Conservation (phyloP, 768 basidiomycete species). For the Amanita rubescens region DNA sequence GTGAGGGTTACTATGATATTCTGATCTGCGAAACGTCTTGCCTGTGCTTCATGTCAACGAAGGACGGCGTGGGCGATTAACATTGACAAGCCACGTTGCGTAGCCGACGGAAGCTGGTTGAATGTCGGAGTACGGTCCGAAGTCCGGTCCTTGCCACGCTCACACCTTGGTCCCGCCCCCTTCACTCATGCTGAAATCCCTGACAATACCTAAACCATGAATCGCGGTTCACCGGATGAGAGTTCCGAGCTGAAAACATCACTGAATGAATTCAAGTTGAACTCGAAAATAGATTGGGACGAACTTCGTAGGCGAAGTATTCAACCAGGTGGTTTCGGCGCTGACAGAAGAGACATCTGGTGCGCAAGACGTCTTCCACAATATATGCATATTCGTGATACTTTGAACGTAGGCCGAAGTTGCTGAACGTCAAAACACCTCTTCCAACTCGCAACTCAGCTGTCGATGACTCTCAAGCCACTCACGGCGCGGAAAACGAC, state of each 20-base stretch:
- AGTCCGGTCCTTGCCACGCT: no score
- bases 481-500: constrained; percentile 7
- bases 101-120: no score
- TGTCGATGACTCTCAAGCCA: background rate
- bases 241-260: no score
- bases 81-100: no score
- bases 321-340: constrained; percentile 56
- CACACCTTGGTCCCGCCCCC: background rate
- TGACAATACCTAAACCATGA: no score
- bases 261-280: background rate
- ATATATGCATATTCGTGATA: background rate
- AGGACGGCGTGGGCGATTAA: no score
- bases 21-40: no score
- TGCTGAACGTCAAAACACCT: constrained; percentile 17
- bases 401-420: constrained; percentile 17
- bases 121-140: no score
- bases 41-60: no score
- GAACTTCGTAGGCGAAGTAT: constrained; percentile 41
- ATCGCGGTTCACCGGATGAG: no score
- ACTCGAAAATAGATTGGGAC: constrained; percentile 30
- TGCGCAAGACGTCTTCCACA: constrained; percentile 17
- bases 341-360: constrained; percentile 51
- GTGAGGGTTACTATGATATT: no score
- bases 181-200: no score
- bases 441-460: background rate